Conservation (phyloP, 176 grass and related monocot species). For the Avena atlantica region DNA sequence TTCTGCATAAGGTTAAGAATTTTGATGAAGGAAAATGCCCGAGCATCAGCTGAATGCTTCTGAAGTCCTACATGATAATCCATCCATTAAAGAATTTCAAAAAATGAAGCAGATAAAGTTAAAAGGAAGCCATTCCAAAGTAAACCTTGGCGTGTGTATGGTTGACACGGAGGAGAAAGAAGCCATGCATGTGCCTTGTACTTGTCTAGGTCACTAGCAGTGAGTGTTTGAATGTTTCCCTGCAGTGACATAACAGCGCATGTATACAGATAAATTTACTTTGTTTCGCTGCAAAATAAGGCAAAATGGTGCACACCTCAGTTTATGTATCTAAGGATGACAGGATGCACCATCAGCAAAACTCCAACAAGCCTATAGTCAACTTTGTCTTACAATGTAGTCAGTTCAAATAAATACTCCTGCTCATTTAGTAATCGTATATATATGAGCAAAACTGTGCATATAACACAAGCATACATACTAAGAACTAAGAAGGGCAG, state of each 20-base stretch:
- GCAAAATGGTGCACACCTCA: not conserved
- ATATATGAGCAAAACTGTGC: not conserved
- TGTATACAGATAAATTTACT: not conserved
- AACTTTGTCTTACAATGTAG: conserved; percentile 17
- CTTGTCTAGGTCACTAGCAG: conserved; percentile 78
- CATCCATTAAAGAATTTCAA: conserved; percentile 40
- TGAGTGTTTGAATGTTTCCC: conserved; percentile 92
- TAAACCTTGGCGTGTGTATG: conserved; percentile 94
- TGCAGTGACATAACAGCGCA: conserved; percentile 39
- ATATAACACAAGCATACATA: not conserved
- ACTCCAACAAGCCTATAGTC: not conserved
- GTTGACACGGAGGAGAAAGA: conserved; percentile 98
- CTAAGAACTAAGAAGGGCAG: not conserved
- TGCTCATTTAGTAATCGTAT: not conserved
- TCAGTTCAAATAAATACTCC: conserved; percentile 5
- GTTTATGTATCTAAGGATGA: conserved; percentile 22
- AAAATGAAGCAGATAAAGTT: conserved; percentile 1
- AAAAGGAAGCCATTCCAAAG: conserved; percentile 28
- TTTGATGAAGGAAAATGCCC: conserved; percentile 93
- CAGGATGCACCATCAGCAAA: not conserved
- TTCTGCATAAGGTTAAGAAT: conserved; percentile 80
- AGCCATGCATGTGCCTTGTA: conserved; percentile 89
- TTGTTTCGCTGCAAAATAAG: not conserved
- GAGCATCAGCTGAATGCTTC: conserved; percentile 95
- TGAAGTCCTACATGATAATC: conserved; percentile 73